Percentiles rank a stretch among this genome's conserved stretches.
phyloP scores from a whole-genome alignment of 2,329 filamentous ascomycete genomes.

The Polychaeton citri region DNA sequence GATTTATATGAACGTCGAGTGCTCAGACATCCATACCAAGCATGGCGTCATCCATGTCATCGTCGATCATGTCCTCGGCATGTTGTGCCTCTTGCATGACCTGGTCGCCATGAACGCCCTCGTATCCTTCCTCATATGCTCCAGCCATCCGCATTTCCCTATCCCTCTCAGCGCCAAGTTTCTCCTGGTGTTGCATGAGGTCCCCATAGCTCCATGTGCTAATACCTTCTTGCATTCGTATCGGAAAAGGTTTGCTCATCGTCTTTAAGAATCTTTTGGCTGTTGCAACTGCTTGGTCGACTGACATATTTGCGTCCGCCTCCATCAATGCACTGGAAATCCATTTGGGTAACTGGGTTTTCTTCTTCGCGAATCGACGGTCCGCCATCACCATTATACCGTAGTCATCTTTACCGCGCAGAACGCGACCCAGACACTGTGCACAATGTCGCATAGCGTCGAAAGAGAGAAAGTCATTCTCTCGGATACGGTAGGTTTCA shows the following conservation, averaged over 20 bases:
- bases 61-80: conserved; percentile 18
- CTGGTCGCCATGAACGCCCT: conserved; percentile 27
- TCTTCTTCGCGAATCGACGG: conserved; percentile 83
- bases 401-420: conserved; percentile 95
- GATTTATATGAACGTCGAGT: no score
- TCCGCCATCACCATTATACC: conserved; percentile 99
- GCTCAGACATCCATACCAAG: conserved; percentile 17
- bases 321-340: conserved; percentile 81
- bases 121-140: conserved; percentile 19
- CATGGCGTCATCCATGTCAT: conserved; percentile 23
- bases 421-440: conserved; percentile 85
- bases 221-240: conserved; percentile 77
- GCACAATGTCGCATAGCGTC: conserved; percentile 99
- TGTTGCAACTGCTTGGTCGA: conserved; percentile 83
- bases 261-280: conserved; percentile 80
- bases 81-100: conserved; percentile 19
- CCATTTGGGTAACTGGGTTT: conserved; percentile 86
- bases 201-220: conserved; percentile 82
- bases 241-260: conserved; percentile 83
- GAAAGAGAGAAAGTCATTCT: conserved; percentile 96
- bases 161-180: conserved; percentile 56
- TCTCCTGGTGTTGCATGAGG: conserved; percentile 63
- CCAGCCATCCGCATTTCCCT: conserved; percentile 43
- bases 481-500: conserved; percentile 90
- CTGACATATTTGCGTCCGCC: conserved; percentile 77